Conservation (phyloP, 228 moss, liverwort and hornwort genomes). For the Sphagnum fallax region DNA sequence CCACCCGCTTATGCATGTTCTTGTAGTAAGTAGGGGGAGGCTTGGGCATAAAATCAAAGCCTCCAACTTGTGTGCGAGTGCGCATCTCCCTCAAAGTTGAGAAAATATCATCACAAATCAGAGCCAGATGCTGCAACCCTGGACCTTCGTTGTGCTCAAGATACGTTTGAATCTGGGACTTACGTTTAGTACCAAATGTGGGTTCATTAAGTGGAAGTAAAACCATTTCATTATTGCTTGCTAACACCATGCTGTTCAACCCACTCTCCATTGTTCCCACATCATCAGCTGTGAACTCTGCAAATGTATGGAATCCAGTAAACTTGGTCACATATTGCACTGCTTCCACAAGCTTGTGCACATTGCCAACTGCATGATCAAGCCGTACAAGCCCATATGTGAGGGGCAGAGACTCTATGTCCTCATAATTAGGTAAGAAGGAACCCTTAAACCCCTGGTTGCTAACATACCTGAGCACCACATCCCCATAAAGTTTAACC, state of each 20-base stretch:
- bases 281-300: slow-evolving; percentile 86
- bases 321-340: slow-evolving; percentile 49
- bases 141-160: slow-evolving; percentile 97
- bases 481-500: slow-evolving; percentile 86
- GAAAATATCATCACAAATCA: slow-evolving; percentile 82
- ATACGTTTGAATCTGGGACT: slow-evolving; percentile 97
- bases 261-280: slow-evolving; percentile 96
- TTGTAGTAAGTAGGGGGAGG: slow-evolving; percentile 91
- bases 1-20: slow-evolving; percentile 63
- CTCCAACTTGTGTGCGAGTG: slow-evolving; percentile 77
- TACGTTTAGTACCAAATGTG: slow-evolving; percentile 83
- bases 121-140: slow-evolving; percentile 83
- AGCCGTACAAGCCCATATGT: slow-evolving; percentile 71
- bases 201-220: slow-evolving; percentile 90
- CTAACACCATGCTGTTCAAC: slow-evolving; percentile 83
- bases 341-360: slow-evolving; percentile 55
- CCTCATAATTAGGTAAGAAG: slow-evolving; percentile 67
- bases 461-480: slow-evolving; percentile 78
- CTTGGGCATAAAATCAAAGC: slow-evolving; percentile 97
- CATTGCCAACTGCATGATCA: slow-evolving; percentile 94
- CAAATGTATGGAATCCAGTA: slow-evolving; percentile 88
- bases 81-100: slow-evolving; percentile 83
- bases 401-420: slow-evolving; percentile 67
- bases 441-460: slow-evolving; percentile 69
- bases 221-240: slow-evolving; percentile 90